phyloP scores from a whole-genome alignment of 2,329 filamentous ascomycete species.

The Grosmannia clavigera region DNA sequence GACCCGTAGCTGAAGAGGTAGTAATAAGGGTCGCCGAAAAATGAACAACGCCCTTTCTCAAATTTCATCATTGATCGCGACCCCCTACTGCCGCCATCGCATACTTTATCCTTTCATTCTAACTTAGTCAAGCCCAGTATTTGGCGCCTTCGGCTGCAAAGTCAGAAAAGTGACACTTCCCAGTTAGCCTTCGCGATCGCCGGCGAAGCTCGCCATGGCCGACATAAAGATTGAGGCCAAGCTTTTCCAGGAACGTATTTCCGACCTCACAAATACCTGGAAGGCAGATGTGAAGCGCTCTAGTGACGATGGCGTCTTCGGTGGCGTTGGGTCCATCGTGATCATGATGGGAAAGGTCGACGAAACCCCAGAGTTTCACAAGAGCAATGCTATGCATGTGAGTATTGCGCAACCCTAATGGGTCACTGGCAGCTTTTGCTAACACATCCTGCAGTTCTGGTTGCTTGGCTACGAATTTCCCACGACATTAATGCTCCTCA shows the following conservation, averaged over 20 bases:
- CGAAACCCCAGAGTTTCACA: constrained; percentile 75
- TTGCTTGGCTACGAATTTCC: constrained; percentile 97
- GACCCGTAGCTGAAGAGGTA: constrained; percentile 1
- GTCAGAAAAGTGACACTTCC: background rate
- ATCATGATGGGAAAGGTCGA: constrained; percentile 93
- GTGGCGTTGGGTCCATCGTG: constrained; percentile 73
- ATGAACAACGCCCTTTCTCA: background rate
- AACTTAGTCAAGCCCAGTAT: too few relatives aligned
- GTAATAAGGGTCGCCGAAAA: background rate
- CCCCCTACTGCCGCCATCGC: background rate
- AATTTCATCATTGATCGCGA: background rate
- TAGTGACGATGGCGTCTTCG: constrained; percentile 76
- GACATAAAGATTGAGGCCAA: constrained; percentile 94
- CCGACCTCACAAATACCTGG: constrained; percentile 80
- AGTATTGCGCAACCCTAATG: constrained; percentile 2
- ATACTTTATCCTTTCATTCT: background rate
- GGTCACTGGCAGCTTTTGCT: background rate
- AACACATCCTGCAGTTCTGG: constrained; percentile 63
- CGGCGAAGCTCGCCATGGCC: constrained; percentile 36
- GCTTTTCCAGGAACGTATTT: constrained; percentile 86
- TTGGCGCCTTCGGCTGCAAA: background rate
- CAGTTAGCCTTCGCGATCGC: background rate
- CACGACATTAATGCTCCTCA: constrained; percentile 87
- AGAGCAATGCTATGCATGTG: constrained; percentile 95
- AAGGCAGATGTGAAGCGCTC: constrained; percentile 80